Evolutionary conservation across 768 basidiomycete genomes (phyloP), one percentile per base, ranked within the genome.

Genomic region (Paxillus ammoniavirescens): DNA sequence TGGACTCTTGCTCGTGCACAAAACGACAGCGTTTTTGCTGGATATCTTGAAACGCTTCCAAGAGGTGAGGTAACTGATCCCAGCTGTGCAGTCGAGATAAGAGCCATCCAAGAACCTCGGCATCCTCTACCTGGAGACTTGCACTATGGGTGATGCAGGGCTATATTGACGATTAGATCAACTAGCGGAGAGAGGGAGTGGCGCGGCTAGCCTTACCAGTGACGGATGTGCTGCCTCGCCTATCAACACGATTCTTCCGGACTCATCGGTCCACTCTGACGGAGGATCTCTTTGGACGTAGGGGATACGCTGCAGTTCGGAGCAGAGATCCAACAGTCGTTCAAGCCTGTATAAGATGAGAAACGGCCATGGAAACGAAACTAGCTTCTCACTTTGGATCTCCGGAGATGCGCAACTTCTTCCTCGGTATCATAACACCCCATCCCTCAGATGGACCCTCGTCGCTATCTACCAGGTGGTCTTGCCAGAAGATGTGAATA

Each of bases 211-310:
- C 62, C 75, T 55, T 52, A 79, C 82, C 63, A 79, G 59, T 41
- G 79, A 68, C 10, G 83, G 78, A 65, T 83, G 82, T 2, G 79
- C 80, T 13, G 82, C 82, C 56, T 80, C 80, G 41, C 82, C 83
- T 33, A 82, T 72, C 18, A 84, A 65, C 15, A 80, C 76, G 14
- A 82, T 68, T 51, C 74, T 69, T 13, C 75, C 78, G 10, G 70
- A 67, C 13, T 77, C 74, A 54, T 81, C 81, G 13, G 76, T 71
- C 65, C 79, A 74, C 30, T 69, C 74, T 17, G 78, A 75, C 28
- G 77, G 60, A 10, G 69, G 60, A 8, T 65, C 58, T 42, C 37
- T 42, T 33, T 23, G 44, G 14, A 75, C 70, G 21, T 75, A 65
- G 7, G 66, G 61, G 3, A 75, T 64, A 0, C 74, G 71, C 5